Evolutionary conservation across 2,329 filamentous ascomycete species (phyloP), one percentile per base, ranked within the genome.

Genomic region (Fusarium napiforme): DNA sequence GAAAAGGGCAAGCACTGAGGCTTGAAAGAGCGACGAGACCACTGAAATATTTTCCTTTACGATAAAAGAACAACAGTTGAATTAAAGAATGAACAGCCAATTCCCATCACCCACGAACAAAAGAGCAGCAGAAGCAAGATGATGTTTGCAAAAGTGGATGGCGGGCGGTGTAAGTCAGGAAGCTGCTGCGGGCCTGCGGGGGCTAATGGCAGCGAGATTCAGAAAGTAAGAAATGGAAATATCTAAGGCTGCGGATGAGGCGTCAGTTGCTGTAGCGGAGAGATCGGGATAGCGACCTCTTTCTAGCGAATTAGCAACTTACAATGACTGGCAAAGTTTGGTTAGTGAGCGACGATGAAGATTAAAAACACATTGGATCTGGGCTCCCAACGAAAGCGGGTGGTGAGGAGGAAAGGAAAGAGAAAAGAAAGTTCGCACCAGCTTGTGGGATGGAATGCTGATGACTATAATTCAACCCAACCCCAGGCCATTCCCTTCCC

Each of bases 151-250:
- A 64, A 71, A 75, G 74, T 67, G 69, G 61, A 73, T 71, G 72
- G 62, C 62, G 75, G 74, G 75, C 75, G 75, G 75, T 78, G 75
- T 77, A 77, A 77, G 75, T 78, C 74, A 68, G 75, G 55, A 61
- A 78, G 65, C 64, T 70, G 67, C 62, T 72, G 73, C 67, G 74
- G 73, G 64, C 73, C 65, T 67, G 69, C 65, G 69, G 72, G 72
- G 72, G 66, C 56, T 65, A 60, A 61, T 59, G 65, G 46, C 46
- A 46, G 57, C 50, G 56, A 68, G 62, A 67, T 63, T 36, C 64
- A 64, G 47, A 39, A 52, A 43, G 49, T 59, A 73, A 67, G 62
- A 71, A 50, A 69, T 67, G 49, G 60, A 69, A 60, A 47, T 62
- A 56, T 60, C 43, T 40, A 69, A 67, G 56, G 64, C 73, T 75